These are phyloP conservation scores for Brettanomyces naardenensis DNA, from an alignment of 805 yeast species.

Conservation along the genomic window DNA sequence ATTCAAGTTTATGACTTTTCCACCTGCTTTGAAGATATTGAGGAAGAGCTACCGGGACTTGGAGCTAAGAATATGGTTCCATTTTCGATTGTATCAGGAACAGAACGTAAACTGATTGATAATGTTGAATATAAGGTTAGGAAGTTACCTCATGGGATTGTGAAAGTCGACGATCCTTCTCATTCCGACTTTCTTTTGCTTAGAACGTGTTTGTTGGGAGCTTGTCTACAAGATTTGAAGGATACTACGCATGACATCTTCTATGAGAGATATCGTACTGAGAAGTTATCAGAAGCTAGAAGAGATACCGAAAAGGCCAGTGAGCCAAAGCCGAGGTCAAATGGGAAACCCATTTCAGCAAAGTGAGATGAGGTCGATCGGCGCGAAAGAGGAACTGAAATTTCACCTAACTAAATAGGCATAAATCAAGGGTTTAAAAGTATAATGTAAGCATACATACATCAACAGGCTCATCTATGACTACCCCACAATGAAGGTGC, in stretches of 20 bases:
- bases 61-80: slow-evolving; percentile 43
- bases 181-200: slow-evolving; percentile 75
- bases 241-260: slow-evolving; percentile 68
- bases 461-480: too few relatives aligned
- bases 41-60: slow-evolving; percentile 10
- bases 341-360: neutral
- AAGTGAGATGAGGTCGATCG: neutral
- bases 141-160: slow-evolving; percentile 79
- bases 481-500: too few relatives aligned
- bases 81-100: slow-evolving; percentile 87
- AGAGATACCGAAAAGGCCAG: neutral
- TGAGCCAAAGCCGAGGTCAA: neutral
- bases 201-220: slow-evolving; percentile 68
- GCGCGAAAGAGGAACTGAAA: too few relatives aligned
- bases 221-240: slow-evolving; percentile 73
- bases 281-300: slow-evolving; percentile 21
- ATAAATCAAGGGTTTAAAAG: too few relatives aligned
- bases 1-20: slow-evolving; percentile 25
- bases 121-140: slow-evolving; percentile 73
- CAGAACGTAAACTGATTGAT: slow-evolving; percentile 57
- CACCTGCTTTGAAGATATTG: slow-evolving; percentile 22
- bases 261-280: slow-evolving; percentile 68
- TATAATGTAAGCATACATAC: too few relatives aligned
- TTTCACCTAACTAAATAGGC: too few relatives aligned
- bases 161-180: slow-evolving; percentile 71